Evolutionary conservation across 139 green algal genomes (phyloP).

Genomic region (Tetradesmus lagerheimii): DNA sequence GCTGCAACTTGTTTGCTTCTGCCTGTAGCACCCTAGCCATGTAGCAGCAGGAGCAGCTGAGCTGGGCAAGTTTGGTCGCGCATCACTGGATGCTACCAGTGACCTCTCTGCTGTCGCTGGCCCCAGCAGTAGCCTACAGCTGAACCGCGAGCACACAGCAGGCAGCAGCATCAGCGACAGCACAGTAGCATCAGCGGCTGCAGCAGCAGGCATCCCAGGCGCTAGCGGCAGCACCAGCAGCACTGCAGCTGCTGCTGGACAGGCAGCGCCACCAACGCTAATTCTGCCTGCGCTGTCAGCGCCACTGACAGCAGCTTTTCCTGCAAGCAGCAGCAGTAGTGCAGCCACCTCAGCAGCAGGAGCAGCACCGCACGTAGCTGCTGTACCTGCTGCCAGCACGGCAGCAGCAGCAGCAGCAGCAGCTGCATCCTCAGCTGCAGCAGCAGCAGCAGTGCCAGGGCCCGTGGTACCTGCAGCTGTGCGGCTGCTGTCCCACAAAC

Average conservation of each 20-base stretch:
- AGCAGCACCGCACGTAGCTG: background rate
- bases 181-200: background rate
- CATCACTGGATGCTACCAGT: background rate
- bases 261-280: background rate
- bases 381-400: background rate
- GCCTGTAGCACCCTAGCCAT: background rate
- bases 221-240: background rate
- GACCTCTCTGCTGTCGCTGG: background rate
- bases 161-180: background rate
- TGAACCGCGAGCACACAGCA: background rate
- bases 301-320: background rate
- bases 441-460: background rate
- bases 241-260: background rate
- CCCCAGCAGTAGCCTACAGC: background rate
- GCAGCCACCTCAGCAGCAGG: constrained; percentile 12
- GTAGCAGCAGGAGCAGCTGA: constrained; percentile 10
- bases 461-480: constrained; percentile 1
- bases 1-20: background rate
- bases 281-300: background rate
- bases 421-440: background rate
- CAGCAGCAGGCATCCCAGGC: background rate
- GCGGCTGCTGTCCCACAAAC: constrained; percentile 40
- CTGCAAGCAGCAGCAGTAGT: background rate
- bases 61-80: background rate
- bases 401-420: background rate